A percentile compares a stretch with the other conserved stretches of the same genome.
These are phyloP conservation scores for Cymodocea nodosa DNA, from an alignment of 116 monocot genomes.

Conservation along the genomic window DNA sequence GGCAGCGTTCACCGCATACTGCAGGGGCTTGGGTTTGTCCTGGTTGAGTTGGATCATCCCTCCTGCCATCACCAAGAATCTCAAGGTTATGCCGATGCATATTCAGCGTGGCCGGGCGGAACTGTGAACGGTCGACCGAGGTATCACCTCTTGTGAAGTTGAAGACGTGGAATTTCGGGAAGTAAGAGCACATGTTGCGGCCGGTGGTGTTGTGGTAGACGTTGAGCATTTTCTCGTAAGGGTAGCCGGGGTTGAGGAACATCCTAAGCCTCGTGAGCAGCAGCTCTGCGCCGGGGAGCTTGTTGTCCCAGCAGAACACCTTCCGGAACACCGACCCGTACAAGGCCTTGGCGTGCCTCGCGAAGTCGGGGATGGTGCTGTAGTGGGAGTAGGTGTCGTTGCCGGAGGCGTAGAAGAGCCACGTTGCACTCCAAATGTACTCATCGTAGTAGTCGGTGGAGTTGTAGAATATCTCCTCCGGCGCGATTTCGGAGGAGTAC, in stretches of 20 bases:
- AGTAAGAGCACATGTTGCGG: slow-evolving; percentile 44
- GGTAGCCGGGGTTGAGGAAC: slow-evolving; percentile 71
- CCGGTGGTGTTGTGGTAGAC: slow-evolving; percentile 35
- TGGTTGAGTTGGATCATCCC: slow-evolving; percentile 64
- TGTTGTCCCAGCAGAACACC: slow-evolving; percentile 88
- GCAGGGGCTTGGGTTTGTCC: slow-evolving; percentile 41
- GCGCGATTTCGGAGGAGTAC: slow-evolving; percentile 25
- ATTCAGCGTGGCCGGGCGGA: too few relatives aligned
- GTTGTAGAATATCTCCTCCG: slow-evolving; percentile 56
- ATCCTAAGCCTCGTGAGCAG: slow-evolving; percentile 58
- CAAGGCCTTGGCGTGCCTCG: slow-evolving; percentile 52
- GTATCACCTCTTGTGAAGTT: slow-evolving; percentile 60
- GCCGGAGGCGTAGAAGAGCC: slow-evolving; percentile 85
- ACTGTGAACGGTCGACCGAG: too few relatives aligned
- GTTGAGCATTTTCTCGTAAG: slow-evolving; percentile 60
- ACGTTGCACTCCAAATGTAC: slow-evolving; percentile 77
- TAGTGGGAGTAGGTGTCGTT: slow-evolving; percentile 37
- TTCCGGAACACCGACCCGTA: slow-evolving; percentile 15
- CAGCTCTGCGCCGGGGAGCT: slow-evolving; percentile 60
- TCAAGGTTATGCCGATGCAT: not conserved
- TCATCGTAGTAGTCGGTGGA: slow-evolving; percentile 82
- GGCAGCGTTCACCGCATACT: slow-evolving; percentile 32
- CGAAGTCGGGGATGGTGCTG: slow-evolving; percentile 49
- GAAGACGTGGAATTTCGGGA: slow-evolving; percentile 42
- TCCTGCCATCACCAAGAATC: slow-evolving; percentile 15